Evolutionary conservation across 345 rosid genomes (phyloP), one percentile per base, ranked within the genome.

Genomic region (Toxicodendron radicans): DNA sequence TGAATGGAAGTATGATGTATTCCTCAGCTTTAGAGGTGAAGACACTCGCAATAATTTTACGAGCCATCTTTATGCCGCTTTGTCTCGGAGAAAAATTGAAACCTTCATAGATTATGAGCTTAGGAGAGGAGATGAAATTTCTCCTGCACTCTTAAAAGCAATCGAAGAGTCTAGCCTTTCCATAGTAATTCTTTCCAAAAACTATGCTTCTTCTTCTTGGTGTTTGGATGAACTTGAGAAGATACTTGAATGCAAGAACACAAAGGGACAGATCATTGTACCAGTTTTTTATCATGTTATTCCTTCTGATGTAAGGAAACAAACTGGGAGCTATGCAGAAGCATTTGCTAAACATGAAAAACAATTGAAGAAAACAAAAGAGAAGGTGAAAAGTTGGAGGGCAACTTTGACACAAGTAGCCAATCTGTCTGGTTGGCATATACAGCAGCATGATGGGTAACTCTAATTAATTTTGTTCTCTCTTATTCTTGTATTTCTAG

Each of bases 21-120:
- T 66, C 17, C 71, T 68, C 7, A 52, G 71, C 58, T 68, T 68
- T 12, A 51, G 71, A n/a, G 71, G 71, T 52, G 60, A 68, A 52
- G 71, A 68, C 71, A 30, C 71, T 5, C 59, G 45, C 18, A 66
- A 23, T 12, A 66, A 66, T 35, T 46, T 46, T 24, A 66, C 70
- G 0, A 66, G 70, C 52, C 32, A 46, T 66, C 53, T 46, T 3
- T 46, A 23, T 24, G 56, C 51, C 7, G 70, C 54, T 2, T 66
- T 66, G 1, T 48, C n/a, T 14, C 18, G 70, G 33, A 48, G 7
- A 66, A 49, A 66, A 41, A 66, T 66, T n/a, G 70, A 66, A 21
- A 66, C 56, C 56, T 64, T 64, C 68, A 64, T 64, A 2, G 68
- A 64, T 45, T 11, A 64, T 20, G 51, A 64, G 21, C 68, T 66